Evolutionary conservation across 2,329 filamentous ascomycete genomes (phyloP).

Genomic region (Thelonectria discophora): DNA sequence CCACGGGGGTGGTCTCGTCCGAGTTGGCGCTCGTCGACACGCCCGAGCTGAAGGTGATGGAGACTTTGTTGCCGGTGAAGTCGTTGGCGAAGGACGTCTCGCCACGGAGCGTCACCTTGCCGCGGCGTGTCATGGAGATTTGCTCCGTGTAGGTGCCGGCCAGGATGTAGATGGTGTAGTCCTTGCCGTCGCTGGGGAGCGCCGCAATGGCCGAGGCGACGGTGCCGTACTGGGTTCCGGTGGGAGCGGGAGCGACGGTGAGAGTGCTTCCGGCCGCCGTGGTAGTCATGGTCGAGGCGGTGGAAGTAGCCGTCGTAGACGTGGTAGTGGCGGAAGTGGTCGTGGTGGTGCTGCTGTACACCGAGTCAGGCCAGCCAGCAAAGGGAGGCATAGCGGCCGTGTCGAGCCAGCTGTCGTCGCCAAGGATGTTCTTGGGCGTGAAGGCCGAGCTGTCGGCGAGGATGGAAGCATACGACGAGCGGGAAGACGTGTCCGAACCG

Average conservation of each 20-base stretch:
- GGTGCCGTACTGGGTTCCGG: conserved; percentile 50
- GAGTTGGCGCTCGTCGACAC: conserved; percentile 48
- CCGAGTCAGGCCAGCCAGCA: conserved; percentile 41
- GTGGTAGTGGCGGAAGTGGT: not conserved
- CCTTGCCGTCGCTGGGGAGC: conserved; percentile 42
- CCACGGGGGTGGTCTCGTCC: conserved; percentile 54
- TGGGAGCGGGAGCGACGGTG: conserved; percentile 46
- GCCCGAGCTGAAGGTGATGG: conserved; percentile 33
- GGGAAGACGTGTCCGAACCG: conserved; percentile 37
- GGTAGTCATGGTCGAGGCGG: conserved; percentile 23
- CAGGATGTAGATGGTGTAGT: conserved; percentile 38
- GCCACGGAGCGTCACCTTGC: conserved; percentile 33
- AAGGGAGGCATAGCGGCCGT: conserved; percentile 42
- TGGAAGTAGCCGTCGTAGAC: conserved; percentile 14
- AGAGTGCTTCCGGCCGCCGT: conserved; percentile 19
- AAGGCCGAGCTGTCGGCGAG: conserved; percentile 58
- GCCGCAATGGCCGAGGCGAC: conserved; percentile 55
- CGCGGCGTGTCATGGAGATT: conserved; percentile 28
- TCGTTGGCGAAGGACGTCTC: conserved; percentile 36
- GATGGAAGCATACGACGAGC: conserved; percentile 36
- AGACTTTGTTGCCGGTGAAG: conserved; percentile 34
- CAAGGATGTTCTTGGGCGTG: conserved; percentile 51
- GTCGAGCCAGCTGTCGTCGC: conserved; percentile 46
- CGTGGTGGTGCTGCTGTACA: conserved; percentile 31
- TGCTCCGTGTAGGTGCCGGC: conserved; percentile 38